Conservation (phyloP, 2,329 filamentous ascomycete species). For the Fusarium palustre region DNA sequence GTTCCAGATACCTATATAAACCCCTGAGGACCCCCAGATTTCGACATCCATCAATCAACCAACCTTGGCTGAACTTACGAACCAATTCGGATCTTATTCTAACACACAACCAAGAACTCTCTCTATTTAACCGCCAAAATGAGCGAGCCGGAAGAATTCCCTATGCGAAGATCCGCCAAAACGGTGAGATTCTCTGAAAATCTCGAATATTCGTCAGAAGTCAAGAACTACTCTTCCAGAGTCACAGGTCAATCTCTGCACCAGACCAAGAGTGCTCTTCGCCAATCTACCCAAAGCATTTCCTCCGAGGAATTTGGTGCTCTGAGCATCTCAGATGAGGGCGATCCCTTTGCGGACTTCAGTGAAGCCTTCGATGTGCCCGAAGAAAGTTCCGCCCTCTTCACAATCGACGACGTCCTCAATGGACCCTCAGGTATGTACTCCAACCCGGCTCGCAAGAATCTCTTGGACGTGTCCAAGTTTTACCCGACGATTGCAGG, state of each 20-base stretch:
- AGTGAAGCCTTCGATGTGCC: background rate
- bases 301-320: background rate
- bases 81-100: background rate
- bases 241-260: background rate
- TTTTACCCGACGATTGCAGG: slow-evolving; percentile 12
- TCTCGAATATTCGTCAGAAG: background rate
- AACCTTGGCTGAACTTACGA: background rate
- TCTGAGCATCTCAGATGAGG: no score
- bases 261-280: background rate
- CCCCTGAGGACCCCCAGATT: no score
- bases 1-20: background rate
- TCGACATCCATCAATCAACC: background rate
- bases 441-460: background rate
- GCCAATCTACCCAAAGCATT: background rate
- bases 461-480: background rate
- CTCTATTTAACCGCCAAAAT: background rate
- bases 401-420: slow-evolving; percentile 1
- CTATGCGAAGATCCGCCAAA: background rate
- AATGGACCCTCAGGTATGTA: background rate
- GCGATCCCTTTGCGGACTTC: background rate
- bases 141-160: background rate
- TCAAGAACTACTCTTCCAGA: background rate
- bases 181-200: slow-evolving; percentile 5
- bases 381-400: background rate
- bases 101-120: background rate